phyloP scores from a whole-genome alignment of 139 green algal genomes.

The Diplosphaera chodatii region DNA sequence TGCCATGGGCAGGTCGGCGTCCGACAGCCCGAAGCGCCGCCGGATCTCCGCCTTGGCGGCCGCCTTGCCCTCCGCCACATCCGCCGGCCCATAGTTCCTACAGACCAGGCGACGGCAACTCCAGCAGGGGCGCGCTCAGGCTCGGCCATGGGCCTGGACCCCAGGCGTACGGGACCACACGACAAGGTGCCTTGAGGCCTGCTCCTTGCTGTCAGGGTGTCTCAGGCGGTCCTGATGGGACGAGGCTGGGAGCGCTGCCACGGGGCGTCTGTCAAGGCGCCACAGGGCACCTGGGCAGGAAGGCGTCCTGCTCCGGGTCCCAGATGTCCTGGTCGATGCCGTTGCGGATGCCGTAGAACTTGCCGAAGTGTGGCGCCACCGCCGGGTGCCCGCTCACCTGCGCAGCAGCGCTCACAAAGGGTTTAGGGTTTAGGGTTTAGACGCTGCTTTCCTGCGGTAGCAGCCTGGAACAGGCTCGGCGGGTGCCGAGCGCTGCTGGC shows the following conservation, averaged over 20 bases:
- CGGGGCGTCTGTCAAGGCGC: too few species aligned
- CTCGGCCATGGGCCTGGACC: too few species aligned
- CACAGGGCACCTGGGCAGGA: conserved; percentile 61
- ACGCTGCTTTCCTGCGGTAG: too few species aligned
- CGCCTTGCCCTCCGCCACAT: conserved; percentile 44
- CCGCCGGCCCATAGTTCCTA: conserved; percentile 29
- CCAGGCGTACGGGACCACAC: too few species aligned
- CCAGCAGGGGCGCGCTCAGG: too few species aligned
- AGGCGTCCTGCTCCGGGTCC: conserved; percentile 77
- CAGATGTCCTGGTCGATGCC: conserved; percentile 97
- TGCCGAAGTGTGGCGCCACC: conserved; percentile 63
- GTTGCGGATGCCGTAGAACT: conserved; percentile 88
- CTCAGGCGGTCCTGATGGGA: too few species aligned
- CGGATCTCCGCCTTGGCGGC: conserved; percentile 54
- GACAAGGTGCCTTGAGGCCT: too few species aligned
- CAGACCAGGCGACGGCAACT: background rate
- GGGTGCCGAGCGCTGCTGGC: too few species aligned
- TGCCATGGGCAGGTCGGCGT: conserved; percentile 60
- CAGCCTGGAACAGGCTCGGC: too few species aligned
- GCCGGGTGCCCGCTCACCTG: conserved; percentile 65
- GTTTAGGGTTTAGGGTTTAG: too few species aligned
- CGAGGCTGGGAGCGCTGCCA: too few species aligned
- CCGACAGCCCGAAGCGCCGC: conserved; percentile 42
- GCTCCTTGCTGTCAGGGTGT: too few species aligned
- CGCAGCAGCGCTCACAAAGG: background rate